A percentile compares a stretch with the other conserved stretches of the same genome.
Evolutionary conservation across 23 red algal genomes (phyloP).

Genomic region (Pyropia haitanensis): DNA sequence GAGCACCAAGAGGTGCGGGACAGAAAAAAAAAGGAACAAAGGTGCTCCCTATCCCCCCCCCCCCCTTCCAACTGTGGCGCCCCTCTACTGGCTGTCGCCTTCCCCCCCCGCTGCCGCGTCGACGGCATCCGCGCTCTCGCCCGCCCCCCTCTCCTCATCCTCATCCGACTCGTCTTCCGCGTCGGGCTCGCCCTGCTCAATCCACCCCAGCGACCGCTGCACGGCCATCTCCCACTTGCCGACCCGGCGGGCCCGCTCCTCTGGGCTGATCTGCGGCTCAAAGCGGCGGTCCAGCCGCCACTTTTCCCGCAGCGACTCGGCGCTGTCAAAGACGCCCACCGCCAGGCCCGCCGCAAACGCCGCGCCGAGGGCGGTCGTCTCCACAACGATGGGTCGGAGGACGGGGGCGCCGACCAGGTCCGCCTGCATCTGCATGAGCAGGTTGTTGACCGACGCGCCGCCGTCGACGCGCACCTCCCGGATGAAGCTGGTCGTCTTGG

Average conservation of each 20-base stretch:
- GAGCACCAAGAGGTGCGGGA: too few relatives aligned
- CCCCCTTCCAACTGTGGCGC: too few relatives aligned
- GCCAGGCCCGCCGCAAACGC: conserved; percentile 67
- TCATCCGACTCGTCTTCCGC: too few relatives aligned
- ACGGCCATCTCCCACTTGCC: conserved; percentile 61
- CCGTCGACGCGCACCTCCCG: conserved; percentile 74
- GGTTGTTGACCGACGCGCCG: conserved; percentile 50
- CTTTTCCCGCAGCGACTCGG: conserved; percentile 37
- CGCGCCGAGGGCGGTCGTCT: conserved; percentile 85
- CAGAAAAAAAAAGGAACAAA: too few relatives aligned
- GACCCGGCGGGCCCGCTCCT: conserved; percentile 23
- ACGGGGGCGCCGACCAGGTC: conserved; percentile 56
- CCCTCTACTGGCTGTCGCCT: too few relatives aligned
- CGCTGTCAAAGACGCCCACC: conserved; percentile 38
- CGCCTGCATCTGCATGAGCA: conserved; percentile 81
- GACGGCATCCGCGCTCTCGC: too few relatives aligned
- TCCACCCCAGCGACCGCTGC: conserved; percentile 61
- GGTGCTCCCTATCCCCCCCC: too few relatives aligned
- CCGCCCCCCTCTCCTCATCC: too few relatives aligned
- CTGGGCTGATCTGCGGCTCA: conserved; percentile 37
- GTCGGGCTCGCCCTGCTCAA: background rate
- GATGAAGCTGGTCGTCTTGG: background rate
- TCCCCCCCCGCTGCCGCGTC: too few relatives aligned
- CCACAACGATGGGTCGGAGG: conserved; percentile 51
- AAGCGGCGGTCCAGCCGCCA: conserved; percentile 43